Evolutionary conservation across 148 eudicot species (phyloP), one percentile per base, ranked within the genome.

Genomic region (Limonium bicolor): DNA sequence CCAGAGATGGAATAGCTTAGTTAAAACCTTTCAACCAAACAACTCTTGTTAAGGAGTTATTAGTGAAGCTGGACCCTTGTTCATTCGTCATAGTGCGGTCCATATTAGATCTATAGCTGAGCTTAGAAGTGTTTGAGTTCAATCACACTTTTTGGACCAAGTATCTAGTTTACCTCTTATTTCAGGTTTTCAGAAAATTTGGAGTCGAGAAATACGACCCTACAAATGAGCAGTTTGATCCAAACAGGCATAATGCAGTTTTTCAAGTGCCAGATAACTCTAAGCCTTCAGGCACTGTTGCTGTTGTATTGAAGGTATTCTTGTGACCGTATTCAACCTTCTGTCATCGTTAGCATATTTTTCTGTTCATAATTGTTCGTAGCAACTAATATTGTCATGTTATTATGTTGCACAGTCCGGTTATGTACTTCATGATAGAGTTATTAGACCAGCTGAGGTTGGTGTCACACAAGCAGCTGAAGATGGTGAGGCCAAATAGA

Each of bases 371-470:
- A n/a, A n/a, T n/a, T n/a, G n/a, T n/a, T n/a, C n/a, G n/a, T n/a
- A n/a, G n/a, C n/a, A n/a, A n/a, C n/a, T n/a, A n/a, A n/a, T n/a
- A n/a, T n/a, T n/a, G n/a, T n/a, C n/a, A n/a, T n/a, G n/a, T n/a
- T n/a, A n/a, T n/a, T n/a, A n/a, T n/a, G n/a, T 1, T 48, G 28
- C 52, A 76, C 77, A 90, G 97, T 60, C 76, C 22, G 95, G 97
- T 25, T 90, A 77, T 59, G 53, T 46, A 41, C 64, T 90, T 46
- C 79, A 90, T 34, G 93, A 80, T 44, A 74, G 97, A 58, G 58
- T 90, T 50, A 63, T 90, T 45, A 69, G 97, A 51, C 97, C 97
- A 20, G 95, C 97, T 29, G 97, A 90, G 64, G 97, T 90, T 46
- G 97, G 95, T 18, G 97, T 90, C 48, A 90, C 93, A 0, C 67